A percentile compares a stretch with the other conserved stretches of the same genome.
phyloP scores from a whole-genome alignment of 306 rosid genomes.

The cucumber (Cucumis sativus) region Cucumber_9930_V3 NC_026661.2:8490501-8491000 shows the following conservation, averaged over 20 bases:
- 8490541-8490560: slow-evolving; percentile 98
- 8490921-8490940: not conserved
- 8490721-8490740: not conserved
- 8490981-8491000: not conserved
- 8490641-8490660: slow-evolving; percentile 94
- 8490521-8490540: slow-evolving; percentile 27
- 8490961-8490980: not conserved
- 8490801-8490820: not conserved
- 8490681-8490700: slow-evolving; percentile 14
- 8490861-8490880: not conserved
- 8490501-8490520: not conserved
- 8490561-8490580: slow-evolving; percentile 81
- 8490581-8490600: slow-evolving; percentile 72
- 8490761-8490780: not conserved
- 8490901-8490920: not conserved
- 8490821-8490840: not conserved
- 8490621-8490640: slow-evolving; percentile 99
- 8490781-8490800: not conserved
- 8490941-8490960: not conserved
- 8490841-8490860: not conserved
- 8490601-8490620: slow-evolving; percentile 97
- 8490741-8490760: not conserved
- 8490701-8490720: not conserved
- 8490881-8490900: not conserved
- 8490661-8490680: slow-evolving; percentile 99